Evolutionary conservation across 2,329 filamentous ascomycete species (phyloP).

Genomic region (Whalleya microplaca): DNA sequence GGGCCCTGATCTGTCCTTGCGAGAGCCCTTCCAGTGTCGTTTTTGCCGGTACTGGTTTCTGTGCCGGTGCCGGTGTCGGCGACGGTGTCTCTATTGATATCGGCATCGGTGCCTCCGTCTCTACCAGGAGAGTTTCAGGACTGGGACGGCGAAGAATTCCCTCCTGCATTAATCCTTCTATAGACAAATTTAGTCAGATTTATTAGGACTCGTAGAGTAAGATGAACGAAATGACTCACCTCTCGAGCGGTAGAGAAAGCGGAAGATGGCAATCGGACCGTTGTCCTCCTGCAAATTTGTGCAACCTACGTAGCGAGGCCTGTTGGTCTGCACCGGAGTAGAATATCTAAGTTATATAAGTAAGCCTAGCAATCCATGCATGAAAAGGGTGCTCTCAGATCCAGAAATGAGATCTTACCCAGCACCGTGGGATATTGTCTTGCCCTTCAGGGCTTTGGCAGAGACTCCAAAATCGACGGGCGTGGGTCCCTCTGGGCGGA

Average conservation of each 20-base stretch:
- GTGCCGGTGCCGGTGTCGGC: background rate
- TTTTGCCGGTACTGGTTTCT: background rate
- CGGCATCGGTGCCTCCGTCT: no score
- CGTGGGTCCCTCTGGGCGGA: background rate
- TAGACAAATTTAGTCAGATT: background rate
- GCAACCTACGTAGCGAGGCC: constrained; percentile 4
- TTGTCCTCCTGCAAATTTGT: constrained; percentile 6
- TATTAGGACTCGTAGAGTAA: background rate
- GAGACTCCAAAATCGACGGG: constrained; percentile 7
- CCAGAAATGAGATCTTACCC: constrained; percentile 13
- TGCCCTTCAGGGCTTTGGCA: constrained; percentile 23
- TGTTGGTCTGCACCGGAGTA: background rate
- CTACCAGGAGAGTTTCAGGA: no score
- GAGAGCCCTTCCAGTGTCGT: background rate
- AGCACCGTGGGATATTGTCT: constrained; percentile 24
- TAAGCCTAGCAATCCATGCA: background rate
- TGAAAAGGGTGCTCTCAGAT: background rate
- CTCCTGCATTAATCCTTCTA: constrained; percentile 8
- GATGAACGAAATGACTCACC: constrained; percentile 6
- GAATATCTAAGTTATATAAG: background rate
- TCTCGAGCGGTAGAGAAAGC: constrained; percentile 19
- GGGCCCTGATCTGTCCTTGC: background rate
- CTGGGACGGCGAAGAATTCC: background rate
- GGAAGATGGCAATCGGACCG: constrained; percentile 16
- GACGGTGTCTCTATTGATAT: no score